Conservation (phyloP, 768 basidiomycete genomes). For the Tulasnella calospora region DNA sequence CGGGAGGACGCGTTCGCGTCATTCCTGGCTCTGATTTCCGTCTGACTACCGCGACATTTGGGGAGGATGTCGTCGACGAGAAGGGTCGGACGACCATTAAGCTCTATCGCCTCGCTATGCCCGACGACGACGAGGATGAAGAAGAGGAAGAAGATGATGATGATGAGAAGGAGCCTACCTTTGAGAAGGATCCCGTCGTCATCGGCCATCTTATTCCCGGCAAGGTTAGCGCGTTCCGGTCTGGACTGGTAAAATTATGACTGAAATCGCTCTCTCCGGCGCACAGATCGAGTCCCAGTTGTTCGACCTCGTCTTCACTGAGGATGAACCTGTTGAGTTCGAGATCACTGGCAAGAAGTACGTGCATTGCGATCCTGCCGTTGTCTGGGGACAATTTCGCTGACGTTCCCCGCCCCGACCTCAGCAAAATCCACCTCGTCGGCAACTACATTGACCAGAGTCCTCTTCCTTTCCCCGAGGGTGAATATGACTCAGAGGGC, state of each 20-base stretch:
- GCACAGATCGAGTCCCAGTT: conserved; percentile 38
- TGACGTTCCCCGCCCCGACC: conserved; percentile 16
- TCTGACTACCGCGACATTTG: conserved; percentile 40
- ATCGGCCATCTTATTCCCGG: conserved; percentile 39
- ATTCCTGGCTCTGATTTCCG: conserved; percentile 35
- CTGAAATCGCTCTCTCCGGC: neutral
- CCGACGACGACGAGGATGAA: conserved; percentile 34
- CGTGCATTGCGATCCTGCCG: conserved; percentile 27
- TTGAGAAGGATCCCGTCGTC: conserved; percentile 28
- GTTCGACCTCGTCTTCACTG: conserved; percentile 39
- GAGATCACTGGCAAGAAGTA: conserved; percentile 42
- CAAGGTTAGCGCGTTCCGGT: conserved; percentile 30
- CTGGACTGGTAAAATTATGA: neutral
- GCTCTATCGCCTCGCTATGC: conserved; percentile 30
- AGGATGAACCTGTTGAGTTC: conserved; percentile 39
- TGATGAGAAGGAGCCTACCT: conserved; percentile 29
- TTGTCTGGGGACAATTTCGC: neutral
- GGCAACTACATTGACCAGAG: conserved; percentile 40
- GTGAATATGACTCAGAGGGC: conserved; percentile 22
- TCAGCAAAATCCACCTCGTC: conserved; percentile 39
- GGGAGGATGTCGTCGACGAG: conserved; percentile 36
- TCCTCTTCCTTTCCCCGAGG: neutral
- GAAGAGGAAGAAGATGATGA: conserved; percentile 29
- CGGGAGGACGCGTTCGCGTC: conserved; percentile 19
- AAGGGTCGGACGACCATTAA: conserved; percentile 31